Evolutionary conservation across 768 basidiomycete genomes (phyloP), one percentile per base, ranked within the genome.

Genomic region (Hygrocybe punicea): DNA sequence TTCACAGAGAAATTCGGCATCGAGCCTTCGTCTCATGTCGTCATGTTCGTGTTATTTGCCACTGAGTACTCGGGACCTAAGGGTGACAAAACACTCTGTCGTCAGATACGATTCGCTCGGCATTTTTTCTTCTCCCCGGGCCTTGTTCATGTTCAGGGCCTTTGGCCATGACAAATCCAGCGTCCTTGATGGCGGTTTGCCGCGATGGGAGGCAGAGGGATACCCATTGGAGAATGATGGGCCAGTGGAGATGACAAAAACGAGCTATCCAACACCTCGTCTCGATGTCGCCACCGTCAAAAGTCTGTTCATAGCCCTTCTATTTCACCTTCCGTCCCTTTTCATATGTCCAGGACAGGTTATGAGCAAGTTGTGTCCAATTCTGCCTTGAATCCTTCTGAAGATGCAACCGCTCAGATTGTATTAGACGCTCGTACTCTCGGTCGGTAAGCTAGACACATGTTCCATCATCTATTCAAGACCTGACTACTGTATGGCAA

Each of bases 171-270:
- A 78, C 33, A 86, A 85, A 44, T 91, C 93, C 7, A 91, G 89
- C 59, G 81, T 98, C 10, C 79, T 99, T 14, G 85, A 98, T 69
- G 97, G 97, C n/a, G 96, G 95, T 17, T 80, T 98, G 11, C 92
- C 91, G 33, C 75, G 82, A 39, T 96, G 91, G 91, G 76, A 83
- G 57, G 79, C 78, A 29, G 85, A 89, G 66, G 85, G 86, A 17
- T 73, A 81, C 14, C 74, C 79, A n/a, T 65, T 83, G 9, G 85
- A 84, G 49, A 65, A 66, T 21, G 72, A 73, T 6, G 48, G 69
- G 14, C 71, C 72, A 6, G 59, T 61, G 21, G 53, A 59, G 39
- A 69, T 73, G 25, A 57, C 65, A 17, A 57, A 58, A 49, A 64
- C 69, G 16, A 62, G 63, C 11, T 91, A 91, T 65, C 76, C 83